These are phyloP conservation scores for Aureobasidium mangrovei DNA, from an alignment of 2,329 filamentous ascomycete genomes.

Conservation along the genomic window DNA sequence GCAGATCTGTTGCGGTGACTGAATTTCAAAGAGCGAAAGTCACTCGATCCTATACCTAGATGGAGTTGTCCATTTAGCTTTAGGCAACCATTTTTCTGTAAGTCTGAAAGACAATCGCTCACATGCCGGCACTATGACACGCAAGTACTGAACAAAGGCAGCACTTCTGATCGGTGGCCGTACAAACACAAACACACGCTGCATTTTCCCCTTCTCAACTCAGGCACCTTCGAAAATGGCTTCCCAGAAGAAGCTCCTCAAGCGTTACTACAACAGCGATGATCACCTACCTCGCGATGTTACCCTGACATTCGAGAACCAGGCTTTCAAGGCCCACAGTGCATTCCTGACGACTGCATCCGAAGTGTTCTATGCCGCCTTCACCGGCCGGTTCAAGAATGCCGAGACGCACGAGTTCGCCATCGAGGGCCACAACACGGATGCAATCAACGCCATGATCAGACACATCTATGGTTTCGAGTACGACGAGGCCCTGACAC, in stretches of 20 bases:
- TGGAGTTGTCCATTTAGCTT: no score
- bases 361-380: not conserved
- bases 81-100: no score
- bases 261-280: not conserved
- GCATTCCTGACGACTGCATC: not conserved
- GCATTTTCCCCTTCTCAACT: no score
- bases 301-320: not conserved
- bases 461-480: not conserved
- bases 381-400: not conserved
- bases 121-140: no score
- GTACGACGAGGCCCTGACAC: not conserved
- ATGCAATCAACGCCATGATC: not conserved
- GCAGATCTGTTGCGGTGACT: no score
- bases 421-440: not conserved
- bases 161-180: no score
- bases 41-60: no score
- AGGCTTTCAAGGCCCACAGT: not conserved
- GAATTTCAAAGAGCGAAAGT: no score
- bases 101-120: no score
- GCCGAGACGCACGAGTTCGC: not conserved
- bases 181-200: no score
- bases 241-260: not conserved
- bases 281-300: not conserved
- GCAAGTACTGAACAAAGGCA: no score
- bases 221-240: not conserved